phyloP scores from a whole-genome alignment of 257 asterid genomes.

The Lycium ferocissimum region DNA sequence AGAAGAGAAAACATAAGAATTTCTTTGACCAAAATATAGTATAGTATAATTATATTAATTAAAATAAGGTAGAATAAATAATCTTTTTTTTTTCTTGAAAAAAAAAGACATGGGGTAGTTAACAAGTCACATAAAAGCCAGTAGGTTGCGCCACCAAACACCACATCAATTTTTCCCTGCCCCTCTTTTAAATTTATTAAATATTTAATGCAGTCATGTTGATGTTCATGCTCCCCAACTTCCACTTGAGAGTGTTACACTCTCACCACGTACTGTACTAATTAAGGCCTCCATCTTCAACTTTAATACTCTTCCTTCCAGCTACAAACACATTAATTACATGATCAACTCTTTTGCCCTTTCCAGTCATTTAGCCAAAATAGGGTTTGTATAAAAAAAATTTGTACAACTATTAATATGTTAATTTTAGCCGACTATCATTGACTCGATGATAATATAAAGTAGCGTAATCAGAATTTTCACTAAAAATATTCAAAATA shows the following conservation, averaged over 20 bases:
- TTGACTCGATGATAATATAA: no score
- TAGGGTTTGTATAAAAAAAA: no score
- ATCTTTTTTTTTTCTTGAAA: no score
- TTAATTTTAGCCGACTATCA: no score
- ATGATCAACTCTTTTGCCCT: background rate
- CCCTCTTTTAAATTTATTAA: background rate
- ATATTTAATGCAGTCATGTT: background rate
- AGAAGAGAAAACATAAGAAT: background rate
- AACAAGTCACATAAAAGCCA: constrained; percentile 26
- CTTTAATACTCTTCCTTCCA: background rate
- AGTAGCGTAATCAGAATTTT: no score
- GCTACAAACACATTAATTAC: constrained; percentile 13
- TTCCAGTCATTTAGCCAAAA: background rate
- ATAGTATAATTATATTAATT: background rate
- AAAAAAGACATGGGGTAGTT: background rate
- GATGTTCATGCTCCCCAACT: constrained; percentile 1
- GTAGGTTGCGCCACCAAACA: constrained; percentile 27
- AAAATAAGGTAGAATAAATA: background rate
- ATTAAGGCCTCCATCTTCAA: background rate
- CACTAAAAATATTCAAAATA: no score
- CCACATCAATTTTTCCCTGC: background rate
- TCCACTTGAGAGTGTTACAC: background rate
- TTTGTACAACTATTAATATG: no score
- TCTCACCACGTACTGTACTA: background rate
- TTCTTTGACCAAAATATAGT: background rate